Conservation (phyloP, 23 red algal genomes). For the Chondrus crispus region DNA sequence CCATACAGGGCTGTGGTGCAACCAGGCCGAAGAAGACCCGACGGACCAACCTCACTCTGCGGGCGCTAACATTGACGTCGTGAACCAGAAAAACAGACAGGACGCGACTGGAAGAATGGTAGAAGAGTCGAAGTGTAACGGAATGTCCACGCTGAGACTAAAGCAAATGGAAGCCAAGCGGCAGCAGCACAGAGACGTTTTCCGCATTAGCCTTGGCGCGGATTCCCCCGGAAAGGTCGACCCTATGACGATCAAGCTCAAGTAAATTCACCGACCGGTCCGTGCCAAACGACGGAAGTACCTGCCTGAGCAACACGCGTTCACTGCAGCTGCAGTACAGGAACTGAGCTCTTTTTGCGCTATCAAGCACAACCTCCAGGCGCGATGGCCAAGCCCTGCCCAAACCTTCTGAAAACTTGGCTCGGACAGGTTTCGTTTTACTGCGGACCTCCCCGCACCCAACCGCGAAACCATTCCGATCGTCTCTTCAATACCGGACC, state of each 20-base stretch:
- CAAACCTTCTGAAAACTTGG: constrained; percentile 12
- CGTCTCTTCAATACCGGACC: neutral
- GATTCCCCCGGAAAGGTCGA: neutral
- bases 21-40: neutral
- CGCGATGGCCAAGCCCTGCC: neutral
- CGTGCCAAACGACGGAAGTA: neutral
- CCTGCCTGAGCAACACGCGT: neutral
- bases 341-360: neutral
- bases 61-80: neutral
- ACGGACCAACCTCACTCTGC: neutral
- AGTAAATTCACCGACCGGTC: neutral
- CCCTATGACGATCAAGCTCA: neutral
- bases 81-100: neutral
- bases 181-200: neutral
- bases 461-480: neutral
- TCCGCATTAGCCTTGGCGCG: neutral
- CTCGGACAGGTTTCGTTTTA: neutral
- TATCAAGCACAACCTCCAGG: neutral
- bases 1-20: neutral
- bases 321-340: neutral
- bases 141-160: neutral
- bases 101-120: neutral
- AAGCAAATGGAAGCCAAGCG: neutral
- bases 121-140: neutral
- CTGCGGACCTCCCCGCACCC: neutral